Conservation (phyloP, 2,329 filamentous ascomycete species). For the Huntiella bhutanensis region DNA sequence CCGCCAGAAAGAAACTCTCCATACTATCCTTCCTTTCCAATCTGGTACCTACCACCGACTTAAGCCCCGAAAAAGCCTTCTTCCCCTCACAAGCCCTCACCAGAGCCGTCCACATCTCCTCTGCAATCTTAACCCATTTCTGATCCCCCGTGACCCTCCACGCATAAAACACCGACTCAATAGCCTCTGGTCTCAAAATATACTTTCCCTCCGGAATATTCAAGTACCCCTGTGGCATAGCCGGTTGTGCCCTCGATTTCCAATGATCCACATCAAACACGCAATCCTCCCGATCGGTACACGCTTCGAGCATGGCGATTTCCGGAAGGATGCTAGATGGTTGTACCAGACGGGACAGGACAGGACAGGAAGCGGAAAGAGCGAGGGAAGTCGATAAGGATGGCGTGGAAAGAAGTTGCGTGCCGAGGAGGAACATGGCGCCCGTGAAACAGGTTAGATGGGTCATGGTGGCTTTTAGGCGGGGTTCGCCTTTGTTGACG, state of each 20-base stretch:
- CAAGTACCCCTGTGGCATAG: conserved; percentile 34
- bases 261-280: conserved; percentile 18
- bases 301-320: conserved; percentile 29
- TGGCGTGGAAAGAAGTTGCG: conserved; percentile 33
- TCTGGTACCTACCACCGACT: conserved; percentile 32
- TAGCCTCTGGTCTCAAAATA: conserved; percentile 56
- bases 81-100: conserved; percentile 40
- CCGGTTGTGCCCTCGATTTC: conserved; percentile 16
- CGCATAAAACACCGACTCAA: conserved; percentile 65
- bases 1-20: conserved; percentile 50
- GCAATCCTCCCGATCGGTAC: conserved; percentile 18
- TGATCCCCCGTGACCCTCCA: conserved; percentile 52
- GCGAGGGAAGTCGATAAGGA: conserved; percentile 18
- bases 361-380: conserved; percentile 44
- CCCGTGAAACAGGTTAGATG: conserved; percentile 48
- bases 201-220: conserved; percentile 38
- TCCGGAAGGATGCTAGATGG: conserved; percentile 44
- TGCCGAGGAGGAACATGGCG: conserved; percentile 44
- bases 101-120: conserved; percentile 54
- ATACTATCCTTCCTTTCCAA: conserved; percentile 15
- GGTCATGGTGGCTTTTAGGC: conserved; percentile 21
- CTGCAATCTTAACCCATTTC: conserved; percentile 48
- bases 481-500: conserved; percentile 12
- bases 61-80: conserved; percentile 45
- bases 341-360: conserved; percentile 38